These are phyloP conservation scores for Anacardium occidentale DNA, from an alignment of 345 rosid genomes.

Conservation along the genomic window DNA sequence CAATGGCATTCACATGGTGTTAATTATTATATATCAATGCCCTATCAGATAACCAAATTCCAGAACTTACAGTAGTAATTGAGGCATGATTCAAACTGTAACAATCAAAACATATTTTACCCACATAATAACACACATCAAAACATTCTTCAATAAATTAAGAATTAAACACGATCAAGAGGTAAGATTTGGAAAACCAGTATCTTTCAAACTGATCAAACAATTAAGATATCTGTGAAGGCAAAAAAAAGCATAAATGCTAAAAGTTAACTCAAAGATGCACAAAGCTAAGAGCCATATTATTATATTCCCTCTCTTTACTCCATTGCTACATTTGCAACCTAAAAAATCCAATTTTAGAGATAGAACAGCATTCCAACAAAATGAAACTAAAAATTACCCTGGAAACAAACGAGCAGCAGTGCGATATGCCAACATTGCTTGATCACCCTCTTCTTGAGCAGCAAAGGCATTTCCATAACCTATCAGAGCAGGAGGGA, in stretches of 20 bases:
- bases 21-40: too few relatives aligned
- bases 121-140: not conserved
- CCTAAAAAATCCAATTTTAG: not conserved
- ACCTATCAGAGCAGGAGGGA: slow-evolving; percentile 93
- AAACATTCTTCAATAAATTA: not conserved
- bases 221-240: not conserved
- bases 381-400: slow-evolving; percentile 35
- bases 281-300: not conserved
- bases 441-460: slow-evolving; percentile 94
- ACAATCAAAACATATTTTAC: not conserved
- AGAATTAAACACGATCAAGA: not conserved
- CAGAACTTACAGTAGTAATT: not conserved
- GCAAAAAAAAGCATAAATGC: not conserved
- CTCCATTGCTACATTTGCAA: not conserved
- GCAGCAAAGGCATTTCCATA: slow-evolving; percentile 89
- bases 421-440: slow-evolving; percentile 92
- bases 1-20: too few relatives aligned
- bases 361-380: slow-evolving; percentile 3
- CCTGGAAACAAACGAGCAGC: slow-evolving; percentile 98
- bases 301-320: not conserved
- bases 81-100: not conserved
- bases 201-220: not conserved
- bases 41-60: not conserved
- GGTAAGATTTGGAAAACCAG: not conserved
- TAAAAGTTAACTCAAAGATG: not conserved